Evolutionary conservation across 176 grass and related monocot species (phyloP).

Genomic region (Oryza glaberrima): DNA sequence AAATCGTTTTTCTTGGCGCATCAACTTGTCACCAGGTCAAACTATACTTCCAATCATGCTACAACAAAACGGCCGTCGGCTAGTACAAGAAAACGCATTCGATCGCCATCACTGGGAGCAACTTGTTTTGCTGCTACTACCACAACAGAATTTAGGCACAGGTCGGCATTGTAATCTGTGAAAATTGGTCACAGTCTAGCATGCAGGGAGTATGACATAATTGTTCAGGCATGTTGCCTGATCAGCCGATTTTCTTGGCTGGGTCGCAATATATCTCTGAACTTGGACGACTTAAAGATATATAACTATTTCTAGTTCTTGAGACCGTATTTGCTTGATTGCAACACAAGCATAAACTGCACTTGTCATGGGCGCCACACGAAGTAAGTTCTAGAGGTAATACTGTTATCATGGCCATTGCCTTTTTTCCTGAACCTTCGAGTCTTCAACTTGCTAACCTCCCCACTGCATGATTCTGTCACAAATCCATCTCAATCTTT

Average conservation of each 20-base stretch:
- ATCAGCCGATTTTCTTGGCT: conserved; percentile 10
- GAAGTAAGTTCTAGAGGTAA: conserved; percentile 23
- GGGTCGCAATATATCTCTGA: neutral
- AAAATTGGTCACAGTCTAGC: conserved; percentile 33
- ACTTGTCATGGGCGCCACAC: conserved; percentile 3
- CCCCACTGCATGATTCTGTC: neutral
- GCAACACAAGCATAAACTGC: conserved; percentile 7
- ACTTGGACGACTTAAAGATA: conserved; percentile 1
- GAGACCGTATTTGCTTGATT: conserved; percentile 7
- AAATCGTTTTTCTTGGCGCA: conserved; percentile 2
- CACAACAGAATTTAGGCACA: conserved; percentile 5
- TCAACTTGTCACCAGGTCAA: conserved; percentile 29
- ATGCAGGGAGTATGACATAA: neutral
- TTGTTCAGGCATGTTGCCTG: conserved; percentile 19
- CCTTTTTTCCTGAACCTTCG: conserved; percentile 43
- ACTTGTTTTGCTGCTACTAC: conserved; percentile 39
- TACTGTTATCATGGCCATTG: neutral
- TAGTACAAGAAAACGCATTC: conserved; percentile 36
- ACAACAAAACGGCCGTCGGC: conserved; percentile 29
- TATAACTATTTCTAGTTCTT: neutral
- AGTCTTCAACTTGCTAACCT: neutral
- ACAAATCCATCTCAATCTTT: conserved; percentile 19
- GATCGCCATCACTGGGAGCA: conserved; percentile 32
- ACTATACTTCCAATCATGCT: conserved; percentile 34
- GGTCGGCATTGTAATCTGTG: conserved; percentile 25